Conservation (phyloP, 371 early-diverging fungal species). For the Nosema bombycis region DNA sequence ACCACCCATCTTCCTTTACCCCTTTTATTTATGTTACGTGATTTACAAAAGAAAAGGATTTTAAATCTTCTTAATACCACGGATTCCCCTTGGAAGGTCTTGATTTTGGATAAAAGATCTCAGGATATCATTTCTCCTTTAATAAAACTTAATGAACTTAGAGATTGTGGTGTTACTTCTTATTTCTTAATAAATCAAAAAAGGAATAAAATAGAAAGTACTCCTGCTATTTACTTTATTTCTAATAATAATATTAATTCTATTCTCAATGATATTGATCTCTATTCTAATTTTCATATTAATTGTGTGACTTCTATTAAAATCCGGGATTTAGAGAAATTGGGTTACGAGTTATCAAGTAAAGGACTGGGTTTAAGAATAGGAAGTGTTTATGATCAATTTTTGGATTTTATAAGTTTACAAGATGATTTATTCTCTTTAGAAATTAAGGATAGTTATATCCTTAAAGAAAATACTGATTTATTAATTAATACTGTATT, state of each 20-base stretch:
- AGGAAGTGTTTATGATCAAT: constrained; percentile 79
- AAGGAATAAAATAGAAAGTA: constrained; percentile 79
- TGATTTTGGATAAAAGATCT: constrained; percentile 83
- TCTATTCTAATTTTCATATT: constrained; percentile 86
- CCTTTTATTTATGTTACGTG: constrained; percentile 60
- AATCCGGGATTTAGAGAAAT: constrained; percentile 78
- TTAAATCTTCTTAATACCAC: constrained; percentile 35
- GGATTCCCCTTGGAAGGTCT: constrained; percentile 76
- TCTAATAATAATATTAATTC: constrained; percentile 74
- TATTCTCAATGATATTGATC: constrained; percentile 71
- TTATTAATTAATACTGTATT: constrained; percentile 72
- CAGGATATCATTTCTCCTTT: constrained; percentile 90
- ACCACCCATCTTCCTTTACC: not conserved
- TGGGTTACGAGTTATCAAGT: constrained; percentile 70
- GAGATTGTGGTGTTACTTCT: constrained; percentile 91
- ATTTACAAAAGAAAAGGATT: constrained; percentile 54
- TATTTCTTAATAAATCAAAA: constrained; percentile 75
- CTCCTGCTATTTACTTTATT: constrained; percentile 91
- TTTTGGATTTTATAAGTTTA: constrained; percentile 80
- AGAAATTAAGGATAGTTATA: constrained; percentile 73
- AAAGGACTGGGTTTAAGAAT: constrained; percentile 47
- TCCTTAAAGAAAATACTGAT: constrained; percentile 72
- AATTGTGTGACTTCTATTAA: constrained; percentile 81
- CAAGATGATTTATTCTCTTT: constrained; percentile 88
- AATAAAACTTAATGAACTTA: constrained; percentile 84